Conservation (phyloP, 192 early-diverging fungal species). For the Chytriomyces confervae region DNA sequence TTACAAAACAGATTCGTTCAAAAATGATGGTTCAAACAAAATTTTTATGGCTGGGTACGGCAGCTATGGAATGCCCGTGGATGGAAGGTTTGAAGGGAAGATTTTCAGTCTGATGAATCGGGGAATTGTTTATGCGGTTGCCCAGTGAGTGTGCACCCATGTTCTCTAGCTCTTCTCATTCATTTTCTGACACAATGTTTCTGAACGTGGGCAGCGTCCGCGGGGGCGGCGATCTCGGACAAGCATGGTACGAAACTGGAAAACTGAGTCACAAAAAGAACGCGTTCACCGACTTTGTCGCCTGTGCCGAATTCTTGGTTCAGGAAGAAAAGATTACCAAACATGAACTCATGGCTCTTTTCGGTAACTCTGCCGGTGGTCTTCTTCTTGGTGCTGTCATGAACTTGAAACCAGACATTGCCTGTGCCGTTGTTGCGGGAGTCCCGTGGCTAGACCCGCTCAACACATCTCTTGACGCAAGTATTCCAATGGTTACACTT, state of each 20-base stretch:
- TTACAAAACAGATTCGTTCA: constrained; percentile 45
- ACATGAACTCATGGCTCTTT: constrained; percentile 40
- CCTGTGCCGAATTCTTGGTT: constrained; percentile 44
- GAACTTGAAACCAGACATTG: constrained; percentile 51
- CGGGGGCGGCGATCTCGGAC: constrained; percentile 48
- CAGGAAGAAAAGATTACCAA: constrained; percentile 43
- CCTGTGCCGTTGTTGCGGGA: constrained; percentile 42
- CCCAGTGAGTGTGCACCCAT: constrained; percentile 42
- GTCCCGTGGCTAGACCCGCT: constrained; percentile 57
- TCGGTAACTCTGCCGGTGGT: constrained; percentile 50
- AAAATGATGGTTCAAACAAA: constrained; percentile 44
- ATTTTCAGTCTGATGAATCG: constrained; percentile 46
- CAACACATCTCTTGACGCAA: constrained; percentile 52
- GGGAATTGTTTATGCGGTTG: constrained; percentile 49
- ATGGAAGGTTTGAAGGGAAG: constrained; percentile 36
- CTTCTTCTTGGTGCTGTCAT: constrained; percentile 52
- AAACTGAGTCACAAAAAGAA: constrained; percentile 51
- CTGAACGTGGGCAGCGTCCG: not conserved
- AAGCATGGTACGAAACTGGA: constrained; percentile 54
- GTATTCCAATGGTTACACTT: constrained; percentile 45
- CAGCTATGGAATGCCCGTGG: constrained; percentile 42
- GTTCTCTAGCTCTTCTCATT: not conserved
- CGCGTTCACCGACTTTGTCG: constrained; percentile 53
- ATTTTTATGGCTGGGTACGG: constrained; percentile 51
- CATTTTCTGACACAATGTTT: not conserved